Evolutionary conservation across 257 asterid species (phyloP), one percentile per base, ranked within the genome.

Genomic region (Primulina tabacum): DNA sequence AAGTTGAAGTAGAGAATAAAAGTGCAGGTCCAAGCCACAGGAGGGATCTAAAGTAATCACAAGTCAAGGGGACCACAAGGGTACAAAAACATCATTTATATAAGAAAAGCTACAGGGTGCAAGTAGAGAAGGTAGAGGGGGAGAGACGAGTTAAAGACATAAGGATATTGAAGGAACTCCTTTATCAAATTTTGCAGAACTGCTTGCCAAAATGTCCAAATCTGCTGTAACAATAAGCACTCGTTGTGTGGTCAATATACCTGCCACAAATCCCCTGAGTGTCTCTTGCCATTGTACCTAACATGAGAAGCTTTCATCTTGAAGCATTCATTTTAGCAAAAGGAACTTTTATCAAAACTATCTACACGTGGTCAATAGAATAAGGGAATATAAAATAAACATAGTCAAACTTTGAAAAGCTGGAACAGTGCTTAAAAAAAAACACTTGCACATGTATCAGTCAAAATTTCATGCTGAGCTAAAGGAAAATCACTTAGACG

Each of bases 231-330:
- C 96, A 71, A 94, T 89, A 67, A 94, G 90, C 80, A 91, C 97
- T 55, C 95, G 85, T 32, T 77, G 90, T 43, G 99, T 94, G 60
- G 99, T 94, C 82, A 94, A 68, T 82, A 94, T 79, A 65, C 99
- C 99, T 75, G 97, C 97, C 79, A 89, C 96, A 69, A 80, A 89
- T 69, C 97, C 99, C 86, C 99, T 91, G 70, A 85, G 96, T 68
- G 99, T 94, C 79, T 89, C 99, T 85, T 94, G 99, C 99, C 99
- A 94, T 81, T 88, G 96, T 73, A 91, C 96, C 99, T 94, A 75
- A 67, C 43, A 72, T 77, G 34, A 78, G 75, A 65, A 67, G 67
- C 79, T 75, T 60, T 61, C 38, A 62, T 53, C 71, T 58, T 12
- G 60, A 17, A 26, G 62, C 7, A 55, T 43, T 53, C 30, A 17